Conservation (phyloP, 2,329 filamentous ascomycete genomes). For the Periconia sp. region DNA sequence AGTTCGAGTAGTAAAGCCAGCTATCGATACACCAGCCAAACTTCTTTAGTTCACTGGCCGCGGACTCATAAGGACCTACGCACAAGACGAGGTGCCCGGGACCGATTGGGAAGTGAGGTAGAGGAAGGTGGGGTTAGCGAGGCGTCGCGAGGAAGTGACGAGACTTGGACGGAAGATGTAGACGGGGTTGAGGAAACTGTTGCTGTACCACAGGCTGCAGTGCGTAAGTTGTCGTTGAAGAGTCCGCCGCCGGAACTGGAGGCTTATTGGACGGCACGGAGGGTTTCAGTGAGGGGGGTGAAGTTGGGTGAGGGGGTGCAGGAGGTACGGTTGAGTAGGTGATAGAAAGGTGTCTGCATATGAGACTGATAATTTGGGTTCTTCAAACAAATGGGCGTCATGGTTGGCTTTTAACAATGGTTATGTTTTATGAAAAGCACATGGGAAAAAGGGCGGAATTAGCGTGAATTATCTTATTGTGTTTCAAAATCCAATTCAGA, state of each 20-base stretch:
- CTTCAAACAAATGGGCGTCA: too few species aligned
- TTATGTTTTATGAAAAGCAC: too few species aligned
- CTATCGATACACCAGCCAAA: slow-evolving; percentile 12
- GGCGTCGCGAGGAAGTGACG: neutral
- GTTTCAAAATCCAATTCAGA: too few species aligned
- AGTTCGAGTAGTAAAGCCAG: slow-evolving; percentile 14
- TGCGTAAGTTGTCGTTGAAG: slow-evolving; percentile 3
- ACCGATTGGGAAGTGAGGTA: slow-evolving; percentile 6
- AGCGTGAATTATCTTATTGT: too few species aligned
- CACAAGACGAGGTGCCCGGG: neutral
- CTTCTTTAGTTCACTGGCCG: slow-evolving; percentile 11
- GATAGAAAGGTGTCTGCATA: neutral
- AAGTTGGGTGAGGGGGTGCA: neutral
- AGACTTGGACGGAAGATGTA: slow-evolving; percentile 4
- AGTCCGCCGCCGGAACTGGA: slow-evolving; percentile 15
- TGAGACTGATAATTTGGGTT: too few species aligned
- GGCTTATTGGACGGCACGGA: slow-evolving; percentile 3
- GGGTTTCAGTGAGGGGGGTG: neutral
- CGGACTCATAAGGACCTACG: slow-evolving; percentile 7
- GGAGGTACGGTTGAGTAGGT: neutral
- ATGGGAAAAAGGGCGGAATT: too few species aligned
- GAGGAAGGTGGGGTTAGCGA: slow-evolving; percentile 7
- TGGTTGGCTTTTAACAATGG: too few species aligned
- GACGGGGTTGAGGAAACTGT: neutral
- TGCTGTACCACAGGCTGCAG: slow-evolving; percentile 1